Percentiles rank a stretch among this genome's conserved stretches.
Conservation (phyloP, 495 filamentous ascomycete genomes). For the Penicillium goetzii region DNA sequence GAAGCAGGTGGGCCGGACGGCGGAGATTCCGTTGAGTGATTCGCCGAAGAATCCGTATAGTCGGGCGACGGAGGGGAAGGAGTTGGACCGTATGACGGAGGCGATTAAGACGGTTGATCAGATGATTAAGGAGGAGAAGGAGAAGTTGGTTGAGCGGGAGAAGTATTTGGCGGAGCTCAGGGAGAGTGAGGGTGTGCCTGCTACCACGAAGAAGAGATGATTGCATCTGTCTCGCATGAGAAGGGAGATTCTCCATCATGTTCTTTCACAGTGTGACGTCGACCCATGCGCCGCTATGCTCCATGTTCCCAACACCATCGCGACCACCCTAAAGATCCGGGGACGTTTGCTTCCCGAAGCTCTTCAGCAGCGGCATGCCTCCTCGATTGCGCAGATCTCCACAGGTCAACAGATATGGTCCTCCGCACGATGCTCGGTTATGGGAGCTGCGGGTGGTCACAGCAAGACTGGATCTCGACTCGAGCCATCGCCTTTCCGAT, state of each 20-base stretch:
- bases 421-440: neutral
- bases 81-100: conserved; percentile 61
- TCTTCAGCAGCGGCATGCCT: neutral
- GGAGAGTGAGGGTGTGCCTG: conserved; percentile 54
- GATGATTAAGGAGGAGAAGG: conserved; percentile 70
- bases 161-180: conserved; percentile 65
- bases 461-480: neutral
- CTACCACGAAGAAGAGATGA: conserved; percentile 50
- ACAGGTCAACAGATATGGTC: neutral
- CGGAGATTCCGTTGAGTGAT: conserved; percentile 69
- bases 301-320: neutral
- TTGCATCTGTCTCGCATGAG: neutral
- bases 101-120: conserved; percentile 70
- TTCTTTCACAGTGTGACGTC: neutral
- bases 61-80: conserved; percentile 70
- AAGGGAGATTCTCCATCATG: neutral
- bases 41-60: conserved; percentile 72
- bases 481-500: neutral
- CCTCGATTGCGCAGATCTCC: neutral
- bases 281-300: neutral
- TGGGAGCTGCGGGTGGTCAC: neutral
- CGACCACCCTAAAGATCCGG: neutral
- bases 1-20: conserved; percentile 61
- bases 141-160: conserved; percentile 63
- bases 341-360: neutral